Conservation (phyloP, 2,329 filamentous ascomycete genomes). For the Alternaria burnsii region DNA sequence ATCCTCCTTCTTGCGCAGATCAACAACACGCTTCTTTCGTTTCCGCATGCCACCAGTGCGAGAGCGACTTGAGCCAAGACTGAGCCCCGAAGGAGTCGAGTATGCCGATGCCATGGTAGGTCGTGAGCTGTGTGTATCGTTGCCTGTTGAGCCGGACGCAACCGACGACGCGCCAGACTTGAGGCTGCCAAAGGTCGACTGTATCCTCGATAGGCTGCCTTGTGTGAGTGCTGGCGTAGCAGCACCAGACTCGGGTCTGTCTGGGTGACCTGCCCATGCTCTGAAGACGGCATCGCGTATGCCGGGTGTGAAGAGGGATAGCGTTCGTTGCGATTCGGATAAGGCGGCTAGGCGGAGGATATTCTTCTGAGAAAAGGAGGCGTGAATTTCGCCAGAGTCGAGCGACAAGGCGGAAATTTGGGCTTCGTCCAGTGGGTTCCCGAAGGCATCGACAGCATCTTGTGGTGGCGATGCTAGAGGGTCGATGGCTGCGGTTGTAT, state of each 20-base stretch:
- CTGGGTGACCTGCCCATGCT: constrained; percentile 84
- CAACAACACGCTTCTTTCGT: constrained; percentile 85
- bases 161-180: constrained; percentile 54
- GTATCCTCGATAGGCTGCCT: constrained; percentile 57
- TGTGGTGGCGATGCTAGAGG: constrained; percentile 82
- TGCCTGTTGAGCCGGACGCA: constrained; percentile 57
- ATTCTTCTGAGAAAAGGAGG: constrained; percentile 95
- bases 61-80: constrained; percentile 67
- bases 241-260: constrained; percentile 67
- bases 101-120: constrained; percentile 69
- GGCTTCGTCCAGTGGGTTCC: constrained; percentile 77
- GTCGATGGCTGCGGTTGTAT: constrained; percentile 70
- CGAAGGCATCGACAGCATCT: constrained; percentile 82
- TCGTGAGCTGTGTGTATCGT: constrained; percentile 64
- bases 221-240: constrained; percentile 54
- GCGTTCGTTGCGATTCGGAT: constrained; percentile 85
- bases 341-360: constrained; percentile 82
- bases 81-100: constrained; percentile 68
- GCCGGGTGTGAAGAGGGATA: constrained; percentile 91
- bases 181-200: constrained; percentile 57
- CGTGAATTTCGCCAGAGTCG: constrained; percentile 83
- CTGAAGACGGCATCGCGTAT: constrained; percentile 90
- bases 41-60: constrained; percentile 73
- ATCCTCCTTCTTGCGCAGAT: constrained; percentile 71
- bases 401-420: constrained; percentile 80